A percentile compares a stretch with the other conserved stretches of the same genome.
These are phyloP conservation scores for Calonectria crousiana DNA, from an alignment of 2,329 filamentous ascomycete genomes.

Conservation along the genomic window DNA sequence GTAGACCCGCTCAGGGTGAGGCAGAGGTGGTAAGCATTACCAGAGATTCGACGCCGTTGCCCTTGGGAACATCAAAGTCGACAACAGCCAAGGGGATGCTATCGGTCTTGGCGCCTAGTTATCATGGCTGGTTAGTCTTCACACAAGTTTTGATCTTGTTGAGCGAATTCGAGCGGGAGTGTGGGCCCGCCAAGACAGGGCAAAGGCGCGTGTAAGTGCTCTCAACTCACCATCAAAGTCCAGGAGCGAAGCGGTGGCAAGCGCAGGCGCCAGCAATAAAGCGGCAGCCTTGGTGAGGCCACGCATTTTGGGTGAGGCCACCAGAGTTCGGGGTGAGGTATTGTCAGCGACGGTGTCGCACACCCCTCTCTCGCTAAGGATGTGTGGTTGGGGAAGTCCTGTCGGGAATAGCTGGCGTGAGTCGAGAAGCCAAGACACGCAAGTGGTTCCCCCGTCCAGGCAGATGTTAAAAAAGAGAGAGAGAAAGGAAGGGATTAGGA, in stretches of 20 bases:
- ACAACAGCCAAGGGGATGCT: slow-evolving; percentile 16
- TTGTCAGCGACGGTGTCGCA: neutral
- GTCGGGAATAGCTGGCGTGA: neutral
- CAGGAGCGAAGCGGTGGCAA: slow-evolving; percentile 30
- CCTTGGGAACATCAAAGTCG: slow-evolving; percentile 18
- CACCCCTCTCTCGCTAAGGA: neutral
- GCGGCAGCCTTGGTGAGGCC: slow-evolving; percentile 45
- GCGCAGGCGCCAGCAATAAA: slow-evolving; percentile 40
- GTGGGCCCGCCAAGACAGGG: neutral
- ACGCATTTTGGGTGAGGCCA: slow-evolving; percentile 40
- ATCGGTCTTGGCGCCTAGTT: slow-evolving; percentile 1
- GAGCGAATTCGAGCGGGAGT: neutral
- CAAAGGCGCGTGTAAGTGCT: slow-evolving; percentile 11
- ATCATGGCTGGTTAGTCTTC: neutral
- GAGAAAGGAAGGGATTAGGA: slow-evolving; percentile 20
- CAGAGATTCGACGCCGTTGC: slow-evolving; percentile 15
- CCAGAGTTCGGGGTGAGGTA: slow-evolving; percentile 5
- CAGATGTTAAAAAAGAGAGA: slow-evolving; percentile 24
- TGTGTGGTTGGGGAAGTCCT: neutral
- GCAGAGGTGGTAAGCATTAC: slow-evolving; percentile 10
- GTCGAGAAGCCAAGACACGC: slow-evolving; percentile 6
- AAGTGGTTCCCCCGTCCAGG: slow-evolving; percentile 24
- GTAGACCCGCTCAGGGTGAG: neutral
- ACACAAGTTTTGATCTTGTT: neutral
- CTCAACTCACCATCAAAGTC: slow-evolving; percentile 18